Evolutionary conservation across 805 yeast species (phyloP).

Genomic region (Clavispora vitiphila): DNA sequence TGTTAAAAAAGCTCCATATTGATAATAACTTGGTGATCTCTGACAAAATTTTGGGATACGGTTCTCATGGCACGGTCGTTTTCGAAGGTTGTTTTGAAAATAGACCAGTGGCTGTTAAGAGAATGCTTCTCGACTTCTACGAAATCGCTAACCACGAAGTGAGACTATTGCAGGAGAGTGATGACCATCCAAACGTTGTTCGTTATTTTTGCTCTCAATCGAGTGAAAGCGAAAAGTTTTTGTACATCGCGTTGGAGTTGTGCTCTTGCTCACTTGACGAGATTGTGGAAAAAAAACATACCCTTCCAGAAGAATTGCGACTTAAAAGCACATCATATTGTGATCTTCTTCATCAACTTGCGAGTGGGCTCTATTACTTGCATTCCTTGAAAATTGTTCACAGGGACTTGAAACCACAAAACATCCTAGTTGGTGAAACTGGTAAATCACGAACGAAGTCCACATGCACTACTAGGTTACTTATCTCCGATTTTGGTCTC

Average conservation of each 20-base stretch:
- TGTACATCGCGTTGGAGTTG: conserved; percentile 88
- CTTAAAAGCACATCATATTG: conserved; percentile 27
- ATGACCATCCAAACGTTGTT: conserved; percentile 93
- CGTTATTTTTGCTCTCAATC: conserved; percentile 92
- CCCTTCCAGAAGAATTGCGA: conserved; percentile 34
- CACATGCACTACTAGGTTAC: conserved; percentile 43
- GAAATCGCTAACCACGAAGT: conserved; percentile 94
- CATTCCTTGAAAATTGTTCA: conserved; percentile 91
- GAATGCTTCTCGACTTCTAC: conserved; percentile 89
- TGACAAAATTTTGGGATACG: conserved; percentile 81
- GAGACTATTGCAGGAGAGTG: conserved; percentile 81
- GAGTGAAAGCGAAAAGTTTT: conserved; percentile 63
- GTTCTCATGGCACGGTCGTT: conserved; percentile 95
- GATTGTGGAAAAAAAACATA: conserved; percentile 54
- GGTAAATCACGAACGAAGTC: background rate
- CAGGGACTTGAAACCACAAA: conserved; percentile 92
- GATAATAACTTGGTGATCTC: conserved; percentile 58
- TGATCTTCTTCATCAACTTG: conserved; percentile 65
- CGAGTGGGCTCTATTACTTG: conserved; percentile 78
- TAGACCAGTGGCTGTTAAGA: conserved; percentile 92
- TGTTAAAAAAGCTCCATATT: conserved; percentile 31
- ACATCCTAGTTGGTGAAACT: conserved; percentile 70
- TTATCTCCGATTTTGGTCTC: conserved; percentile 93
- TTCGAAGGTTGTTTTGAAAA: conserved; percentile 85
- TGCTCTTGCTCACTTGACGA: conserved; percentile 89